Percentiles rank a stretch among this genome's conserved stretches.
Conservation (phyloP, 495 filamentous ascomycete species). For the Aspergillus heteromorphus region DNA sequence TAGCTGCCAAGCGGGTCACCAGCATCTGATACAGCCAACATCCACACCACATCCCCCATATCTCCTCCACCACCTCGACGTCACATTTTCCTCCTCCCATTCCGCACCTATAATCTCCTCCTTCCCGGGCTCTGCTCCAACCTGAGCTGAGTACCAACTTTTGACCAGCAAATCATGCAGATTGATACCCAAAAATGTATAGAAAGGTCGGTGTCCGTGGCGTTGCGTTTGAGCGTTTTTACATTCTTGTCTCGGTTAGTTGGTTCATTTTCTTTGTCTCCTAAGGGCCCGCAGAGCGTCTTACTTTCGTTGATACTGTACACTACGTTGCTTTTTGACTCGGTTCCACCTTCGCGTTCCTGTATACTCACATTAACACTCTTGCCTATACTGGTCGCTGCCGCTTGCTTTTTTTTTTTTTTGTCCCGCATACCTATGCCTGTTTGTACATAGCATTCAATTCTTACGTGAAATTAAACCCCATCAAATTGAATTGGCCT, state of each 20-base stretch:
- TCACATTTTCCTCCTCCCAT: slow-evolving; percentile 6
- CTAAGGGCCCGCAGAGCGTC: neutral
- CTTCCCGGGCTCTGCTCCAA: neutral
- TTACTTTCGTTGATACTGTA: slow-evolving; percentile 7
- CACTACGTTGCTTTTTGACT: slow-evolving; percentile 5
- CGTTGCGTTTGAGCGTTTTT: slow-evolving; percentile 19
- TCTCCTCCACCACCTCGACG: slow-evolving; percentile 1
- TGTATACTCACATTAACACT: slow-evolving; percentile 6
- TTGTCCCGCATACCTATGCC: neutral
- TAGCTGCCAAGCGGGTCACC: slow-evolving; percentile 42
- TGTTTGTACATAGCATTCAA: neutral
- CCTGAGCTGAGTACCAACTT: slow-evolving; percentile 6
- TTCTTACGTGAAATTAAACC: neutral
- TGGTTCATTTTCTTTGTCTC: neutral
- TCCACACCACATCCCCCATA: neutral
- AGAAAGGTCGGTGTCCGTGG: slow-evolving; percentile 35
- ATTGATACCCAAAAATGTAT: slow-evolving; percentile 40
- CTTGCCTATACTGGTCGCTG: slow-evolving; percentile 6
- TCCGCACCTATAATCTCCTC: slow-evolving; percentile 7
- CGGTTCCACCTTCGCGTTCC: neutral
- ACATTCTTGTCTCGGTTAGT: slow-evolving; percentile 7
- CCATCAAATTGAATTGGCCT: too few relatives aligned
- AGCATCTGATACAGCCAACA: slow-evolving; percentile 31
- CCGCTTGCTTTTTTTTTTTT: slow-evolving; percentile 10
- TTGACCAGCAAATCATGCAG: slow-evolving; percentile 16